These are phyloP conservation scores for Penicillium egyptiacum DNA, from an alignment of 495 filamentous ascomycete genomes.

Conservation along the genomic window DNA sequence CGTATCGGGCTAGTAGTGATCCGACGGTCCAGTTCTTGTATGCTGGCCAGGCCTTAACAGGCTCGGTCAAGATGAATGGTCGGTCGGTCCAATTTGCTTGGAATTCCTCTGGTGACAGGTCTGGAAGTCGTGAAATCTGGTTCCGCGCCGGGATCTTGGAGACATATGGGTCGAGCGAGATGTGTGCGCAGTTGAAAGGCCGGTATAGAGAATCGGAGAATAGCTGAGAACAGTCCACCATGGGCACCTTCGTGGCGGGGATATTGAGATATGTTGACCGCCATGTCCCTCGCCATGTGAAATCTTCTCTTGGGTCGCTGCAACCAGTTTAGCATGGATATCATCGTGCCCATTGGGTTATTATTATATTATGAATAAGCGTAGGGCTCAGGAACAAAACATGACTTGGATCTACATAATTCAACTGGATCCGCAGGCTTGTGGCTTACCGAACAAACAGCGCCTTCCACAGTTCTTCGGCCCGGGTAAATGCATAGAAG, in stretches of 20 bases:
- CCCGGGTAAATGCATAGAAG: constrained; percentile 80
- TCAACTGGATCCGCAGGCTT: constrained; percentile 8
- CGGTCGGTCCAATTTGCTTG: constrained; percentile 69
- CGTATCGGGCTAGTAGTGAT: constrained; percentile 60
- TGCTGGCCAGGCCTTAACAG: constrained; percentile 81
- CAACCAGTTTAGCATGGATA: not conserved
- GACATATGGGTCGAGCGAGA: constrained; percentile 62
- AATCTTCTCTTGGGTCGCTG: constrained; percentile 46
- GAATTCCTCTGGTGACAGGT: constrained; percentile 74
- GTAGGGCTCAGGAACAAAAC: not conserved
- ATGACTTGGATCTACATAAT: constrained; percentile 4
- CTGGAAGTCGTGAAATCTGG: constrained; percentile 64
- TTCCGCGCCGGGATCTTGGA: constrained; percentile 71
- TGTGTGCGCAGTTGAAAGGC: constrained; percentile 86
- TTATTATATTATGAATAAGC: not conserved
- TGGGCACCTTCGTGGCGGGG: constrained; percentile 54
- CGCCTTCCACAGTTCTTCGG: constrained; percentile 89
- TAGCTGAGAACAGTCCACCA: constrained; percentile 65
- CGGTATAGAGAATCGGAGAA: constrained; percentile 90
- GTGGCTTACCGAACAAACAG: constrained; percentile 79
- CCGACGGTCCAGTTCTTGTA: constrained; percentile 73
- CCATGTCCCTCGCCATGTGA: constrained; percentile 85
- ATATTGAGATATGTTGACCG: constrained; percentile 72
- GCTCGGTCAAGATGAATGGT: constrained; percentile 86
- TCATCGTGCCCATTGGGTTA: not conserved